phyloP scores from a whole-genome alignment of 2,329 filamentous ascomycete species.

The Exophiala xenobiotica region DNA sequence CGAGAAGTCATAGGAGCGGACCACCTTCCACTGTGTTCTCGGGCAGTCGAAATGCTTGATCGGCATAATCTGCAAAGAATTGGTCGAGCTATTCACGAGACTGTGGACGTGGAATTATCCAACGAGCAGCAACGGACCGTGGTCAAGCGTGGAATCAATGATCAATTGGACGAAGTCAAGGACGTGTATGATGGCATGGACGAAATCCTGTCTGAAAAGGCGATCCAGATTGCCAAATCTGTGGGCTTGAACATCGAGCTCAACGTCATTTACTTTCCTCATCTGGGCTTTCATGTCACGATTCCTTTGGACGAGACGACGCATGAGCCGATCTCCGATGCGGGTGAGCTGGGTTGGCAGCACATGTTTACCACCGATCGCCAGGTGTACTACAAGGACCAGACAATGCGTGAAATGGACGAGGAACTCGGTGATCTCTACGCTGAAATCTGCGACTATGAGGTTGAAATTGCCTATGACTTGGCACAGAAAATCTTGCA shows the following conservation, averaged over 20 bases:
- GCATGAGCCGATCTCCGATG: conserved; percentile 62
- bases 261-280: conserved; percentile 87
- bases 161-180: conserved; percentile 74
- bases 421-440: conserved; percentile 80
- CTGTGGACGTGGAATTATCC: conserved; percentile 41
- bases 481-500: conserved; percentile 70
- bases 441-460: conserved; percentile 77
- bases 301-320: conserved; percentile 63
- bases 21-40: conserved; percentile 6
- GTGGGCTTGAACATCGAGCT: conserved; percentile 53
- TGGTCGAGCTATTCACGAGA: conserved; percentile 68
- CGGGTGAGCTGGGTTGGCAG: conserved; percentile 69
- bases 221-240: conserved; percentile 63
- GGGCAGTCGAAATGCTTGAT: conserved; percentile 63
- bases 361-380: conserved; percentile 71
- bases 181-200: conserved; percentile 75
- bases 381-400: conserved; percentile 82
- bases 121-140: conserved; percentile 69
- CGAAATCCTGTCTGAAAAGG: conserved; percentile 67
- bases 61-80: conserved; percentile 60
- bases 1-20: conserved; percentile 57
- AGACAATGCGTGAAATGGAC: conserved; percentile 77
- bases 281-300: conserved; percentile 84
- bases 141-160: conserved; percentile 69
- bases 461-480: conserved; percentile 82